Base-by-base conservation (phyloP, 2,329 filamentous ascomycete species). In the Diaporthe helianthi region DNA sequence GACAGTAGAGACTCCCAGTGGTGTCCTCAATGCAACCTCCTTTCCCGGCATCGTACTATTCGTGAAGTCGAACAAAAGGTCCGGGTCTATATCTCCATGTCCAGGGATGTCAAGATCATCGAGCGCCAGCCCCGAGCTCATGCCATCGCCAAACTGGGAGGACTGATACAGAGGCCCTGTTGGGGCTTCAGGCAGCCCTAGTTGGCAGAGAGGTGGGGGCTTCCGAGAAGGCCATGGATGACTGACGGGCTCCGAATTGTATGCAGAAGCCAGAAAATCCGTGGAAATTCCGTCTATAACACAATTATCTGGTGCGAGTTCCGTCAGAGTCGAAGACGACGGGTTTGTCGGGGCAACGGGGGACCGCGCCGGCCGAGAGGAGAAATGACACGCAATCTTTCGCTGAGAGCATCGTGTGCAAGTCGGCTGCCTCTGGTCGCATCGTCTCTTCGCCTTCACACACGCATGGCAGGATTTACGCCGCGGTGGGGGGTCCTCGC, bases 391-490 rank as follows among this genome's bases (percentile, higher is more conserved):
- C 0, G 74, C 61, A 1, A 88, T 75, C 1, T 78, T 76, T 33
- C 85, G 82, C 68, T 83, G 82, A 0, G 77, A 75, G 74, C 87
- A 90, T 52, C 87, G 82, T 19, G 82, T 76, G 73, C 87, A 90
- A 15, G 80, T 74, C 2, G 87, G 87, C 17, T 81, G 74, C 22
- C 80, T 81, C 46, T 85, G 81, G 72, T 87, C 84, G 75, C 87
- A 89, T 58, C 84, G 84, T 17, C 87, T 82, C 76, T 89, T 89
- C 29, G 86, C 82, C 73, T 82, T 84, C 58, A 83, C 86, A 77
- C 87, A 89, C 31, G 83, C 82, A 4, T 81, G 78, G 73, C 87
- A 90, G 4, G 87, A 86, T 76, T 87, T 89, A 55, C 86, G 84
- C 68, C 83, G 77, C 5, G 81, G 81, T 53, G 80, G 84, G 41